Evolutionary conservation across 2,329 filamentous ascomycete species (phyloP).

Genomic region (Diaporthe humulicola): DNA sequence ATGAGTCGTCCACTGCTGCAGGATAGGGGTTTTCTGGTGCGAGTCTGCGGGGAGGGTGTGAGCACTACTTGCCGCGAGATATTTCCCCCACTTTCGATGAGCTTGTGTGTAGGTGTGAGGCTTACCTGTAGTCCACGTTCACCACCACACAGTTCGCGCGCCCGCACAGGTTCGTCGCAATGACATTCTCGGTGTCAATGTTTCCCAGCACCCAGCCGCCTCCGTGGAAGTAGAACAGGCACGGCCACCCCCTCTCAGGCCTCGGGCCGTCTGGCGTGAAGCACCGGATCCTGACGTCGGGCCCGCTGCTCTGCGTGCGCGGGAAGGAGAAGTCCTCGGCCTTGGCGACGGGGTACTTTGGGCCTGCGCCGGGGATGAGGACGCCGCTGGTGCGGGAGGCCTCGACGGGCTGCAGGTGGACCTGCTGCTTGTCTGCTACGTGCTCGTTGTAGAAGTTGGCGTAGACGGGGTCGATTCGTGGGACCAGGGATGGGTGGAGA

Average conservation of each 20-base stretch:
- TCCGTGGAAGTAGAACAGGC: conserved; percentile 69
- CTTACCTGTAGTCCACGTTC: conserved; percentile 67
- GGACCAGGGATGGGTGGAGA: conserved; percentile 60
- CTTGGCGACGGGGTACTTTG: conserved; percentile 61
- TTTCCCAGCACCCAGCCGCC: conserved; percentile 71
- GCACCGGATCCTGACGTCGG: conserved; percentile 60
- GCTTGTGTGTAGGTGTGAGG: not conserved
- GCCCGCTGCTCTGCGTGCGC: conserved; percentile 60
- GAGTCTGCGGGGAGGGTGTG: conserved; percentile 52
- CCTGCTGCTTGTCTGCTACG: conserved; percentile 64
- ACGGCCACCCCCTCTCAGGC: conserved; percentile 65
- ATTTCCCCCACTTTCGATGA: not conserved
- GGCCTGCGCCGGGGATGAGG: conserved; percentile 66
- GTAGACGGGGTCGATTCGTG: conserved; percentile 63
- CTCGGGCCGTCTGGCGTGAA: conserved; percentile 62
- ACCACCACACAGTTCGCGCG: conserved; percentile 65
- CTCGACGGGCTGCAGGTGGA: conserved; percentile 66
- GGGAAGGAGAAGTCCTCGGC: conserved; percentile 58
- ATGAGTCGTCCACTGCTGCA: conserved; percentile 68
- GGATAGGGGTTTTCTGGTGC: conserved; percentile 70
- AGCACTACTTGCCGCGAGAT: too few relatives aligned
- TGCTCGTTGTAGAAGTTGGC: conserved; percentile 65
- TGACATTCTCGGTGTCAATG: conserved; percentile 69
- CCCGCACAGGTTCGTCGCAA: conserved; percentile 67
- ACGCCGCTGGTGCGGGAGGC: conserved; percentile 64